Base-by-base conservation (phyloP, 768 basidiomycete species). In the Sporobolomyces roseus region DNA sequence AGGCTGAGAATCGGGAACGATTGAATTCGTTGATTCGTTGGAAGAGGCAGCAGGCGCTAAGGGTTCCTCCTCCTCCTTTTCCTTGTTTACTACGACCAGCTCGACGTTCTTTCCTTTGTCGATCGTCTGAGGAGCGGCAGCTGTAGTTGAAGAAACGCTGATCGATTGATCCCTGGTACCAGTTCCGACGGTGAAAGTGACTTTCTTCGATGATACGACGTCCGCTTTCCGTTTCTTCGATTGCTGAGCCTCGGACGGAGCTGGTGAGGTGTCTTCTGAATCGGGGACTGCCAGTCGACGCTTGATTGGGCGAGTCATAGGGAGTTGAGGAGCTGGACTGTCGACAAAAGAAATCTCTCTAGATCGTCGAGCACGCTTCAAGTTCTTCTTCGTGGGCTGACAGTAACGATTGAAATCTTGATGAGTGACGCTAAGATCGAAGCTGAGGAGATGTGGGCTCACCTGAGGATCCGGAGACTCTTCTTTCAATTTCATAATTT, bases 1-100 rank as follows among this genome's bases (percentile, higher is more conserved):
- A 4, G 61, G 61, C 29, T 62, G 70, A 58, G 70, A 72, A 35
- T 72, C 70, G 29, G 66, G 70, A 9, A 72, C 38, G 49, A 66
- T 27, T 8, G 58, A 61, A 9, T 16, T 23, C 32, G 27, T 43
- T 7, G 50, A 58, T 43, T 61, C 61, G 30, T 36, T 61, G 0
- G 66, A 67, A 33, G 60, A 62, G 1, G 21, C 45, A 35, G 41
- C 23, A 19, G 35, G 29, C 10, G 51, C 52, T 29, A 51, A 17
- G 10, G 38, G 38, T 41, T 41, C 38, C 17, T 41, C 38, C 17
- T 41, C 38, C 38, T 9, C 38, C 10, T 9, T 17, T 9, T 41
- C 6, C n/a, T 3, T 12, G n/a, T 61, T 14, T 6, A 61, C 53
- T 43, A 36, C 51, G 12, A 25, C 48, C 27, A 19, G 33, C 3